Evolutionary conservation across 2,329 filamentous ascomycete species (phyloP), one percentile per base, ranked within the genome.

Genomic region (Phaeosphaeria sp.): DNA sequence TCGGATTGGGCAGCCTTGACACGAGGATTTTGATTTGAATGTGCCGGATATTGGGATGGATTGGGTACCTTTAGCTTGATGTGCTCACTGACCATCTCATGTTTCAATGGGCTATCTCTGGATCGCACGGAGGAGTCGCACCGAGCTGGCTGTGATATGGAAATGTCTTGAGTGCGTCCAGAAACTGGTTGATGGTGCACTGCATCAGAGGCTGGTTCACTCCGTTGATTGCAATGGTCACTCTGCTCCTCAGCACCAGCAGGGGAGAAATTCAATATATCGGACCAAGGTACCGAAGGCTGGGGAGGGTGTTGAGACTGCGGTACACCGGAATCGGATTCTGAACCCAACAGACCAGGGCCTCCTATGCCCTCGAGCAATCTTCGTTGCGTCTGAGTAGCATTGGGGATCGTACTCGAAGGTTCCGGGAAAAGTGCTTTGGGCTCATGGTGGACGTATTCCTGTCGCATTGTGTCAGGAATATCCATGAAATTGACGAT

Each of bases 381-480:
- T n/a, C 72, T 69, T 59, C 77, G 72, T 58, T 80, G 77, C 18
- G 75, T 79, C 11, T 75, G 72, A 30, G 76, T 78, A 33, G 75
- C 78, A 56, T 80, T 77, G 3, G 76, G 75, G 15, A 80, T 63
- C 0, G 80, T 82, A 57, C 75, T 80, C 15, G 78, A 80, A 41
- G 71, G 69, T 27, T 78, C 75, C 47, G 68, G 71, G 56, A 81
- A 81, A 71, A 80, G 70, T 36, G 68, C 65, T 41, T 66, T 66
- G 1, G 79, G 78, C 25, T 81, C 74, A 56, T 81, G 79, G 15
- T 72, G 50, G 18, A 63, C 70, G 50, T 79, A 81, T 33, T 77
- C 66, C 2, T 74, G 64, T 23, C 66, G 64, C 33, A 80, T 64
- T 13, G 73, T 76, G 4, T 69, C 75, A 39, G 75, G 69, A 9